These are phyloP conservation scores for Homolaphlyctis polyrhiza DNA, from an alignment of 371 early-diverging fungal species.

Conservation along the genomic window DNA sequence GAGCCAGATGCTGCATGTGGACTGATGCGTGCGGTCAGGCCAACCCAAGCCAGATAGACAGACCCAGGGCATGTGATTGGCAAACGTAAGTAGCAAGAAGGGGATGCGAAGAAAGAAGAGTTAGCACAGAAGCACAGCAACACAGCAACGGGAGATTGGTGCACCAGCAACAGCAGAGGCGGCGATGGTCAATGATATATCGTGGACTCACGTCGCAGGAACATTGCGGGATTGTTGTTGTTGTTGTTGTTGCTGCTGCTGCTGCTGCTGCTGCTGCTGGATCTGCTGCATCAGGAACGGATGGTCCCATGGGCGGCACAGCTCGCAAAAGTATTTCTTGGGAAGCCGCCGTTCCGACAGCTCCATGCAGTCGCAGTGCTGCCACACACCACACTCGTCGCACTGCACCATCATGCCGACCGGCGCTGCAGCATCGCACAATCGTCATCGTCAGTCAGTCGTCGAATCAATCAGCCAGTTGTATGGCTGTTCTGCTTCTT, in stretches of 20 bases:
- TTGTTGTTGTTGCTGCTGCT: neutral
- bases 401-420: conserved; percentile 82
- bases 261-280: neutral
- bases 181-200: too few relatives aligned
- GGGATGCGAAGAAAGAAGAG: too few relatives aligned
- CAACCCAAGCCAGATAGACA: too few relatives aligned
- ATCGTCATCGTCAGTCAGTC: neutral
- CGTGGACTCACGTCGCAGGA: too few relatives aligned
- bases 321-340: conserved; percentile 83
- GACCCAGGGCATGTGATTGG: too few relatives aligned
- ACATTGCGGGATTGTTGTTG: too few relatives aligned
- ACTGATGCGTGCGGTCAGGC: too few relatives aligned
- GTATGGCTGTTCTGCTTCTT: neutral
- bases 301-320: conserved; percentile 74
- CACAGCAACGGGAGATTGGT: too few relatives aligned
- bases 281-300: conserved; percentile 33
- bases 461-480: neutral
- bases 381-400: conserved; percentile 87
- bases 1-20: neutral
- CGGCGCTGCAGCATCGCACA: conserved; percentile 9
- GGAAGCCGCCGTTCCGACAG: conserved; percentile 66
- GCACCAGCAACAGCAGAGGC: too few relatives aligned
- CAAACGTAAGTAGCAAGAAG: too few relatives aligned
- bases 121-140: too few relatives aligned
- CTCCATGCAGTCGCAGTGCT: conserved; percentile 83